Evolutionary conservation across 2,329 filamentous ascomycete species (phyloP).

Genomic region (Hypoxylon sp.): DNA sequence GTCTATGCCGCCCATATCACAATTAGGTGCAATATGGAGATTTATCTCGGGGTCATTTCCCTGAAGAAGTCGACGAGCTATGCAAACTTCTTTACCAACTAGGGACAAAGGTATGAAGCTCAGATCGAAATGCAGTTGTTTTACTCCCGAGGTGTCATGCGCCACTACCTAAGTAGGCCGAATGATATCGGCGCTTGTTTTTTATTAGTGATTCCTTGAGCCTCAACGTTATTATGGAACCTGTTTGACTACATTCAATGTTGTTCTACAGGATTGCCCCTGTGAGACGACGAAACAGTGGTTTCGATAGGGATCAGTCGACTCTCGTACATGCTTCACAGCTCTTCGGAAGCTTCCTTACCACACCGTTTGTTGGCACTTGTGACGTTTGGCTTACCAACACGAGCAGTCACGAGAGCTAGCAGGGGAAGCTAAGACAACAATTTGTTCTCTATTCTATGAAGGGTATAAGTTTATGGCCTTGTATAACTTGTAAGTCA

Average conservation of each 20-base stretch:
- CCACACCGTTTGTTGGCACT: constrained; percentile 24
- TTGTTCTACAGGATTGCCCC: constrained; percentile 30
- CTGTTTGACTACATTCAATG: neutral
- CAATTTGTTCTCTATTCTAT: constrained; percentile 4
- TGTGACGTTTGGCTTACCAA: constrained; percentile 35
- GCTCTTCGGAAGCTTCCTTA: constrained; percentile 33
- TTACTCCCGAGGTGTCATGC: constrained; percentile 18
- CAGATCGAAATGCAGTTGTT: constrained; percentile 10
- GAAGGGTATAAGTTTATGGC: constrained; percentile 18
- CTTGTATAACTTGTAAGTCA: constrained; percentile 32
- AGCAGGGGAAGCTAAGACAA: constrained; percentile 1
- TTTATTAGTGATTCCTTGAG: constrained; percentile 19
- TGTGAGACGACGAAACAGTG: constrained; percentile 14
- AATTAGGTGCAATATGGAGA: constrained; percentile 13
- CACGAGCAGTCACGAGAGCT: constrained; percentile 27
- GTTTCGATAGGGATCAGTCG: constrained; percentile 24
- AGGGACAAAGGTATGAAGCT: constrained; percentile 16
- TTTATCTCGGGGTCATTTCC: constrained; percentile 15
- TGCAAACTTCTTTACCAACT: constrained; percentile 21
- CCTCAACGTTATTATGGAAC: neutral
- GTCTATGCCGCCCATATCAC: constrained; percentile 6
- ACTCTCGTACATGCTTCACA: constrained; percentile 30
- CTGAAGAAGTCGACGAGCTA: constrained; percentile 21
- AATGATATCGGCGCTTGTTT: constrained; percentile 9
- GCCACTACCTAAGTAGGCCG: neutral